Conservation (phyloP, 306 rosid genomes). For the Coriaria nepalensis region DNA sequence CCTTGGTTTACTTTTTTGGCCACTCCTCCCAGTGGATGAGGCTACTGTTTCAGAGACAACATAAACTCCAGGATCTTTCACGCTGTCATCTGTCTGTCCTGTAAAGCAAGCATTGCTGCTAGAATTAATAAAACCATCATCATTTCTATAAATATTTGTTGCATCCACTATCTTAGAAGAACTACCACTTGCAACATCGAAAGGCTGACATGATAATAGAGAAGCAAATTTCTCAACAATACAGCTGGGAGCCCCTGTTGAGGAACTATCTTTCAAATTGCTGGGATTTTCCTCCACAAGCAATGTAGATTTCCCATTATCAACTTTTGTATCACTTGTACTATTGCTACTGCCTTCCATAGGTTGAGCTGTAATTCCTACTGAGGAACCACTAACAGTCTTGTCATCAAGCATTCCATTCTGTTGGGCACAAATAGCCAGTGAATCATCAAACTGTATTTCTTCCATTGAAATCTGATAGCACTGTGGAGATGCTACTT, state of each 20-base stretch:
- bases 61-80: slow-evolving; percentile 29
- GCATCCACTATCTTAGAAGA: slow-evolving; percentile 23
- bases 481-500: slow-evolving; percentile 20
- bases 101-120: slow-evolving; percentile 15
- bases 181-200: slow-evolving; percentile 18
- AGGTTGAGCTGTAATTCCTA: slow-evolving; percentile 7
- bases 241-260: slow-evolving; percentile 17
- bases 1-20: slow-evolving; percentile 35
- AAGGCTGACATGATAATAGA: slow-evolving; percentile 32
- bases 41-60: slow-evolving; percentile 23
- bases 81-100: slow-evolving; percentile 31
- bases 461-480: slow-evolving; percentile 20
- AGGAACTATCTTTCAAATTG: slow-evolving; percentile 25
- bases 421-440: slow-evolving; percentile 15
- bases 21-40: slow-evolving; percentile 40
- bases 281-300: slow-evolving; percentile 22
- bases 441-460: slow-evolving; percentile 30
- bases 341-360: slow-evolving; percentile 13
- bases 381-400: slow-evolving; percentile 7
- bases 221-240: slow-evolving; percentile 20
- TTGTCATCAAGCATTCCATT: slow-evolving; percentile 21
- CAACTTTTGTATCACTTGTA: slow-evolving; percentile 13
- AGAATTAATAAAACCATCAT: slow-evolving; percentile 27
- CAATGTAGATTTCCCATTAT: slow-evolving; percentile 14
- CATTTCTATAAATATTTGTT: slow-evolving; percentile 22